phyloP scores from a whole-genome alignment of 257 asterid genomes.

The Solanum chilense region DNA sequence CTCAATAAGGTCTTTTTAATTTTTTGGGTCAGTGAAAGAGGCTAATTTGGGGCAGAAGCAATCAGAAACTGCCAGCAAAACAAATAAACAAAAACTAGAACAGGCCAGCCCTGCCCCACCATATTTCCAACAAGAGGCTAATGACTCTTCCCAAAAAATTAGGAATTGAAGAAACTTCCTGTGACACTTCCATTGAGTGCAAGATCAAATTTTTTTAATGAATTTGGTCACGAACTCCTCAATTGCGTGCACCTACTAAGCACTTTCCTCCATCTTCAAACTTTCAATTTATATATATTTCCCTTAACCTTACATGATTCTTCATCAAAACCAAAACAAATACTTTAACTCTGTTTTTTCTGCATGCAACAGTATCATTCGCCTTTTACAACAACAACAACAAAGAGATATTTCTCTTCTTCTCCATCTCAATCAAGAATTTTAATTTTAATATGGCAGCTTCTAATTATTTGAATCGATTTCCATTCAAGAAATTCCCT shows the following conservation, averaged over 20 bases:
- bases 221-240: background rate
- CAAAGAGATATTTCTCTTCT: background rate
- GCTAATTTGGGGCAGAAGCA: background rate
- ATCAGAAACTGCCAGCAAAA: background rate
- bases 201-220: background rate
- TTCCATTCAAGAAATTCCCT: slow-evolving; percentile 16
- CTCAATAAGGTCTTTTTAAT: background rate
- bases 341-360: background rate
- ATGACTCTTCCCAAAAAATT: slow-evolving; percentile 1
- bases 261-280: background rate
- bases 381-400: slow-evolving; percentile 3
- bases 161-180: slow-evolving; percentile 4
- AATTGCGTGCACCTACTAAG: background rate
- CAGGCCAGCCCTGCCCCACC: slow-evolving; percentile 14
- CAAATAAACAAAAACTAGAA: background rate
- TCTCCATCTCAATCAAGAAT: background rate
- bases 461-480: slow-evolving; percentile 8
- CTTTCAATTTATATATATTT: slow-evolving; percentile 1
- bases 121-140: background rate
- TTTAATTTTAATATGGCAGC: slow-evolving; percentile 3
- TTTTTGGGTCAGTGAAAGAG: background rate
- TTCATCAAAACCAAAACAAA: slow-evolving; percentile 1
- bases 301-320: background rate
- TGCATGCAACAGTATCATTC: slow-evolving; percentile 1
- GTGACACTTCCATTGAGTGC: background rate